A percentile compares a stretch with the other conserved stretches of the same genome.
These are phyloP conservation scores for Pyrrhoderma noxium DNA, from an alignment of 1,284 basidiomycete species.

Conservation along the genomic window DNA sequence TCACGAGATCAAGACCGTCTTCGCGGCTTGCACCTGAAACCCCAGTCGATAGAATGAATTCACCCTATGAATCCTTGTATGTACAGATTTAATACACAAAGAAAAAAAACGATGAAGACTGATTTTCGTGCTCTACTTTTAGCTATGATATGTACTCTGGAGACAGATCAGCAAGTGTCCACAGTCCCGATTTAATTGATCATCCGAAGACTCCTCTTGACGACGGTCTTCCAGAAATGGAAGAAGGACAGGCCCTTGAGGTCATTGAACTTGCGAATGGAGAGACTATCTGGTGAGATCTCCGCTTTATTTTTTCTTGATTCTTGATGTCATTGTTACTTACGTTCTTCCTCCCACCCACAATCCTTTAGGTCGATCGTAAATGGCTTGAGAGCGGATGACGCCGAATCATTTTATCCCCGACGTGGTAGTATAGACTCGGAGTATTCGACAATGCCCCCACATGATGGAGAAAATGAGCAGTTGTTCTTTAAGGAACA, in stretches of 20 bases:
- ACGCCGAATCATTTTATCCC: slow-evolving; percentile 59
- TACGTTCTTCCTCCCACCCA: slow-evolving; percentile 11
- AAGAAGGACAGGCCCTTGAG: slow-evolving; percentile 60
- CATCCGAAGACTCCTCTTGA: slow-evolving; percentile 21
- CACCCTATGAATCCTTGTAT: slow-evolving; percentile 69
- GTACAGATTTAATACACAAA: slow-evolving; percentile 30
- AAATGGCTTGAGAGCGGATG: slow-evolving; percentile 71
- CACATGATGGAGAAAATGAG: slow-evolving; percentile 42
- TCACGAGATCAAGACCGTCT: slow-evolving; percentile 35
- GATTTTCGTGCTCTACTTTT: slow-evolving; percentile 5
- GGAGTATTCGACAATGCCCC: slow-evolving; percentile 56
- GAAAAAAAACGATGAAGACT: slow-evolving; percentile 3
- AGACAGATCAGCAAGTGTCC: slow-evolving; percentile 35
- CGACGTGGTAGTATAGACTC: slow-evolving; percentile 66
- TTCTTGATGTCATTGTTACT: slow-evolving; percentile 11
- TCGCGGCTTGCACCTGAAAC: slow-evolving; percentile 35
- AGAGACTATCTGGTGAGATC: slow-evolving; percentile 68
- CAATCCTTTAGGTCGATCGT: slow-evolving; percentile 61
- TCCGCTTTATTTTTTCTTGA: slow-evolving; percentile 2
- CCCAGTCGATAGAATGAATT: slow-evolving; percentile 52
- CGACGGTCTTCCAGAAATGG: slow-evolving; percentile 28
- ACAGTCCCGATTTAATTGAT: slow-evolving; percentile 22
- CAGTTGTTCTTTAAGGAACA: slow-evolving; percentile 73
- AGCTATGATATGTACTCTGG: slow-evolving; percentile 77
- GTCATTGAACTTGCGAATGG: slow-evolving; percentile 75